These are phyloP conservation scores for Paecilomyces variotii DNA, from an alignment of 2,329 filamentous ascomycete genomes.

Conservation along the genomic window DNA sequence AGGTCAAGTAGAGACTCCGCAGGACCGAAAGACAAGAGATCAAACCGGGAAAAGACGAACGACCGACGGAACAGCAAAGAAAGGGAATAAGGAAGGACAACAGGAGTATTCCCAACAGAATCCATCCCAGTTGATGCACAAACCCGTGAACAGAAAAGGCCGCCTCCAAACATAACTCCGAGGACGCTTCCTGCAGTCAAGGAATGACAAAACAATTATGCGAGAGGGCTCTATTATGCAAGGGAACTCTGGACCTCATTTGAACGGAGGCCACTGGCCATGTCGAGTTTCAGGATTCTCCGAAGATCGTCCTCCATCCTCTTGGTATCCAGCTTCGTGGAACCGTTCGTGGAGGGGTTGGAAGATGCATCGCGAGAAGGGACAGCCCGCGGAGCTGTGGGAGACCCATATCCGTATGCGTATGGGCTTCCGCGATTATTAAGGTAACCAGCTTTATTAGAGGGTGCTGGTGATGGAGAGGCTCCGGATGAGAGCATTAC, in stretches of 20 bases:
- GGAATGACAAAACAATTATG: slow-evolving; percentile 10
- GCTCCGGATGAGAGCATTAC: slow-evolving; percentile 8
- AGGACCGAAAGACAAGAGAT: slow-evolving; percentile 5
- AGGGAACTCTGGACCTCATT: slow-evolving; percentile 27
- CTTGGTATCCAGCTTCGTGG: slow-evolving; percentile 30
- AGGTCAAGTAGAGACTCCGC: slow-evolving; percentile 9
- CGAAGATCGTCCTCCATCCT: slow-evolving; percentile 43
- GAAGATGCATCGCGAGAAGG: slow-evolving; percentile 14
- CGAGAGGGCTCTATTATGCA: slow-evolving; percentile 22
- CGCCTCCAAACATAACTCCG: not conserved
- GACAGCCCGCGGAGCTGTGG: slow-evolving; percentile 14
- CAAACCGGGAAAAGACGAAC: slow-evolving; percentile 5
- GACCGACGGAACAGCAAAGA: not conserved
- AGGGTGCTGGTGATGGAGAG: slow-evolving; percentile 12
- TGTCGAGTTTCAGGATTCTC: slow-evolving; percentile 39
- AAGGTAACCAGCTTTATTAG: slow-evolving; percentile 14
- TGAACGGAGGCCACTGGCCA: slow-evolving; percentile 18
- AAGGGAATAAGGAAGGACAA: not conserved
- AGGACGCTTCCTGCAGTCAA: not conserved
- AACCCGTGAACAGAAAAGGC: not conserved
- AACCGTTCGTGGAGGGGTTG: slow-evolving; percentile 14
- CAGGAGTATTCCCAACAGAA: not conserved
- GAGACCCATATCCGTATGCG: slow-evolving; percentile 14
- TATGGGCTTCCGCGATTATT: slow-evolving; percentile 7
- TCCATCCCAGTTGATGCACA: not conserved